Evolutionary conservation across 306 rosid species (phyloP).

Genomic region (Dalbergia cultrata): DNA sequence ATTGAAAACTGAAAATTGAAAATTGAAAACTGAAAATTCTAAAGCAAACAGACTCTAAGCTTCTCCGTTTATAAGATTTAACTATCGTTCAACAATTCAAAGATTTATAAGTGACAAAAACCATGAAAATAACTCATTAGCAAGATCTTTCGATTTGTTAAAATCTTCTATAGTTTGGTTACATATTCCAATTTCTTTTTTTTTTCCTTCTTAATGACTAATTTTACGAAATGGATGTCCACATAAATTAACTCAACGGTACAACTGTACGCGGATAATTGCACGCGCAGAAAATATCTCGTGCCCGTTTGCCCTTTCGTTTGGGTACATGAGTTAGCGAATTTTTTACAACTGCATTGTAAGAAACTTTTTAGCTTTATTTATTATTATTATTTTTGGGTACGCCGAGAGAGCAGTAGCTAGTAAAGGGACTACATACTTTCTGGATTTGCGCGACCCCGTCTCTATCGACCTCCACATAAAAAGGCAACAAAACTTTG

Average conservation of each 20-base stretch:
- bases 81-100: not conserved
- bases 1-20: no score
- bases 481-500: constrained; percentile 2
- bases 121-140: not conserved
- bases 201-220: not conserved
- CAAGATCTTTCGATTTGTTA: not conserved
- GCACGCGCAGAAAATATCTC: constrained; percentile 27
- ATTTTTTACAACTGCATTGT: not conserved
- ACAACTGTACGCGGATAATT: not conserved
- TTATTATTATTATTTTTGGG: no score
- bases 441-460: constrained; percentile 29
- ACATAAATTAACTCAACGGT: not conserved
- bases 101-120: not conserved
- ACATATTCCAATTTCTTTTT: not conserved
- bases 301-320: not conserved
- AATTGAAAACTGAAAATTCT: not conserved
- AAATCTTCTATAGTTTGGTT: not conserved
- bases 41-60: no score
- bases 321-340: not conserved
- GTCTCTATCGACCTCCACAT: not conserved
- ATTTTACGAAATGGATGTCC: not conserved
- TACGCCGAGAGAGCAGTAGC: not conserved
- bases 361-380: not conserved
- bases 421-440: not conserved
- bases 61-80: not conserved